Conservation (phyloP, 169 alveolate species). For the Cryptosporidium canis region DNA sequence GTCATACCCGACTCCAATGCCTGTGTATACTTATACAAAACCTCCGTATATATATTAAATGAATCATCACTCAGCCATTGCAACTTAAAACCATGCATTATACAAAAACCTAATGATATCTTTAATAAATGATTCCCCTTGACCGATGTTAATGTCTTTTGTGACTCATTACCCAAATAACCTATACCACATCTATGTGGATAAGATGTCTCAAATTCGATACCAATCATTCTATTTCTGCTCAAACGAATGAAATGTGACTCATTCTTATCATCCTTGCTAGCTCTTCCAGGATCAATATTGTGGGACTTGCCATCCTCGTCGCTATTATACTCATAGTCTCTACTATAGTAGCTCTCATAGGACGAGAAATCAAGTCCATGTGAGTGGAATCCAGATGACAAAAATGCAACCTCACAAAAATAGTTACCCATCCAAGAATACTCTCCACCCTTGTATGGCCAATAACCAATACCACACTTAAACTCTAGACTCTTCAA, state of each 20-base stretch:
- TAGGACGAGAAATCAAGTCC: constrained; percentile 12
- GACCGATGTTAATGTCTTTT: constrained; percentile 69
- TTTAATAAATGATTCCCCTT: constrained; percentile 74
- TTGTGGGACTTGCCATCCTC: background rate
- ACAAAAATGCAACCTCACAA: constrained; percentile 22
- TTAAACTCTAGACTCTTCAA: constrained; percentile 37
- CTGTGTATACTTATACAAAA: constrained; percentile 76
- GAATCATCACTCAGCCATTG: constrained; percentile 80
- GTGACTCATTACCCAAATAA: constrained; percentile 75
- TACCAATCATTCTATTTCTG: constrained; percentile 76
- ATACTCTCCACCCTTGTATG: constrained; percentile 36
- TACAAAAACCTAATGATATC: constrained; percentile 77
- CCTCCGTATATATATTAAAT: constrained; percentile 75
- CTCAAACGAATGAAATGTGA: background rate
- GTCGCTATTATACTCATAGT: background rate
- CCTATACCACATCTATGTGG: constrained; percentile 80
- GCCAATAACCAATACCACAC: constrained; percentile 54
- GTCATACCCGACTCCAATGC: constrained; percentile 75
- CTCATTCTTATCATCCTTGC: background rate
- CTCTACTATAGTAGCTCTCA: background rate
- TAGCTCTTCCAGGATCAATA: background rate
- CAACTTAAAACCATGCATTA: constrained; percentile 75
- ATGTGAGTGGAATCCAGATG: background rate
- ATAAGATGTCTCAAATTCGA: constrained; percentile 78
- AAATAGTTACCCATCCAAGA: constrained; percentile 53